Evolutionary conservation across 805 yeast species (phyloP).

Genomic region (Nakazawaea ishiwadae): DNA sequence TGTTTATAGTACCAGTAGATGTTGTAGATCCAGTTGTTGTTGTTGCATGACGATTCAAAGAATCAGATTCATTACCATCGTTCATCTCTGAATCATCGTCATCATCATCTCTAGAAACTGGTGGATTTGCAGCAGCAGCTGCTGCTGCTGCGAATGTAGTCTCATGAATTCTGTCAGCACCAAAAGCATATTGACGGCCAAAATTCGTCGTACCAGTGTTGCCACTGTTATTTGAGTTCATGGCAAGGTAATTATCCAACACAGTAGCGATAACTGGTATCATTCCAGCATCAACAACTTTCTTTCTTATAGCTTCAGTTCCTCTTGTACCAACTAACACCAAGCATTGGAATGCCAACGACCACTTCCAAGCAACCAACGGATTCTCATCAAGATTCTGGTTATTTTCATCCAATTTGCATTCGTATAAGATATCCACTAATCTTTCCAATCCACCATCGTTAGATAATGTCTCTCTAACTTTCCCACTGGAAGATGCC

Average conservation of each 20-base stretch:
- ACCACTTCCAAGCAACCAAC: conserved; percentile 96
- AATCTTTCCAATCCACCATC: conserved; percentile 94
- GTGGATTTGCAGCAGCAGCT: background rate
- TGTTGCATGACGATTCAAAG: background rate
- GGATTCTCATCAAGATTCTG: conserved; percentile 31
- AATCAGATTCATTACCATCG: background rate
- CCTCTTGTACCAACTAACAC: conserved; percentile 93
- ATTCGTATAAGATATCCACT: conserved; percentile 80
- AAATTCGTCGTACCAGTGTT: background rate
- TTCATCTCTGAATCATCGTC: conserved; percentile 2
- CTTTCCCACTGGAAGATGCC: conserved; percentile 81
- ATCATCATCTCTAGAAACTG: background rate
- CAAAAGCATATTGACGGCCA: conserved; percentile 3
- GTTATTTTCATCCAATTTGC: conserved; percentile 34
- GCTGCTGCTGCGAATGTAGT: background rate
- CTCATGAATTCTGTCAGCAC: background rate
- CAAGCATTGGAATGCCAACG: conserved; percentile 86
- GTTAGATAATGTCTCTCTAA: conserved; percentile 78
- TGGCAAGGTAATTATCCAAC: conserved; percentile 65
- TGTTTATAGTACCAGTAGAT: background rate
- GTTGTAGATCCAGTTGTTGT: background rate
- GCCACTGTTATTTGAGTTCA: background rate
- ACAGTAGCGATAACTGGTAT: conserved; percentile 89
- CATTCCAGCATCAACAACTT: conserved; percentile 88
- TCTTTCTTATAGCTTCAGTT: conserved; percentile 75